Evolutionary conservation across 2,329 filamentous ascomycete species (phyloP).

Genomic region (Grosmannia serpens): DNA sequence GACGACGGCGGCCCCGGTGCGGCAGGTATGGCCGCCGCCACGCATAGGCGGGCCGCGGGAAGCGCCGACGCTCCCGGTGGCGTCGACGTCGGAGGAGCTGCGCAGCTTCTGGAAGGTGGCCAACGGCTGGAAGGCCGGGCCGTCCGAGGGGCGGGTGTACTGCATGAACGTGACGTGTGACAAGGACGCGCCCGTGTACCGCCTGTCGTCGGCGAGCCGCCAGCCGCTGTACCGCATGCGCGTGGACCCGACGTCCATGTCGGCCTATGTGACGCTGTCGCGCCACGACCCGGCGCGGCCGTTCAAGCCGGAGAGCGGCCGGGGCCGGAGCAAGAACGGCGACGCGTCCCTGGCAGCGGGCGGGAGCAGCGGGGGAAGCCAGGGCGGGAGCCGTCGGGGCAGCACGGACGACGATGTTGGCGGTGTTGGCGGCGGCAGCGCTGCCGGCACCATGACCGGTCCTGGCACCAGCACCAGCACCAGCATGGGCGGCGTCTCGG

Average conservation of each 20-base stretch:
- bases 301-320: conserved; percentile 26
- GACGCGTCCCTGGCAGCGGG: neutral
- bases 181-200: conserved; percentile 53
- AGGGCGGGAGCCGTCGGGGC: conserved; percentile 25
- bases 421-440: neutral
- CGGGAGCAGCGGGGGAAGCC: conserved; percentile 16
- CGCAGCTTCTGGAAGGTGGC: conserved; percentile 56
- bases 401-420: conserved; percentile 12
- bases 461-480: neutral
- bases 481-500: conserved; percentile 13
- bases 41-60: conserved; percentile 16
- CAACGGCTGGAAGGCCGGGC: conserved; percentile 56
- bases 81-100: conserved; percentile 49
- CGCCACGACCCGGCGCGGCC: conserved; percentile 49
- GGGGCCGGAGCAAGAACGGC: conserved; percentile 15
- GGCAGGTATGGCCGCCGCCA: neutral
- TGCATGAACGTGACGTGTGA: conserved; percentile 45
- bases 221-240: conserved; percentile 59
- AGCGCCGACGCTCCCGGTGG: conserved; percentile 33
- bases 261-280: conserved; percentile 47
- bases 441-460: too few relatives aligned
- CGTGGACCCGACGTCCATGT: conserved; percentile 51
- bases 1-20: neutral
- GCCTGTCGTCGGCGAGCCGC: conserved; percentile 46
- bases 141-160: conserved; percentile 46